Conservation (phyloP, 768 basidiomycete species). For the Lyophyllum atratum region DNA sequence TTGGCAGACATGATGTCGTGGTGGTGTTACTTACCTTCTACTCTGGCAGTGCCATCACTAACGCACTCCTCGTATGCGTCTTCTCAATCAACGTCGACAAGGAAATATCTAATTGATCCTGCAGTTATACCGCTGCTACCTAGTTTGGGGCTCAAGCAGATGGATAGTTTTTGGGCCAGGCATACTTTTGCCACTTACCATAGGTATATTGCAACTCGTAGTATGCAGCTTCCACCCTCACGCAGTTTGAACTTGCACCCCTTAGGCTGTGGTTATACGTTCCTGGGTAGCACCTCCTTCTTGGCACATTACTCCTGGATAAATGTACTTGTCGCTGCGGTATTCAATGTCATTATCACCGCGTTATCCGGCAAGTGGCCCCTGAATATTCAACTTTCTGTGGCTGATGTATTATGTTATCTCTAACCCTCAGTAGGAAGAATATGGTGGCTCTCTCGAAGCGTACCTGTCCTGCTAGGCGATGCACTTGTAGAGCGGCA, state of each 20-base stretch:
- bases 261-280: neutral
- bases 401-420: neutral
- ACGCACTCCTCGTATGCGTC: neutral
- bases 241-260: neutral
- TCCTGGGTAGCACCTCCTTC: neutral
- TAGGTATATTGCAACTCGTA: neutral
- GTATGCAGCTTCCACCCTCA: neutral
- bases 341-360: neutral
- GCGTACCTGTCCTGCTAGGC: neutral
- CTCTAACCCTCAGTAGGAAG: neutral
- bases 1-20: neutral
- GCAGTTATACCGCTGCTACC: neutral
- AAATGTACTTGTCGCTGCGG: neutral
- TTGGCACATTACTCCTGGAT: neutral
- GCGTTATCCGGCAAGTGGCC: neutral
- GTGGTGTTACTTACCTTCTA: neutral
- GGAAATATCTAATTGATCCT: neutral
- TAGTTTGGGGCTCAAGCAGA: neutral
- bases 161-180: neutral
- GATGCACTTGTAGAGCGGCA: neutral
- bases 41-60: neutral
- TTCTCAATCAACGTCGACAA: neutral
- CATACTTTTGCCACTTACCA: neutral
- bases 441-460: neutral
- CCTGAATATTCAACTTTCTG: neutral